Evolutionary conservation across 306 rosid genomes (phyloP), one percentile per base, ranked within the genome.

Genomic region (Cucurbita pepo): DNA sequence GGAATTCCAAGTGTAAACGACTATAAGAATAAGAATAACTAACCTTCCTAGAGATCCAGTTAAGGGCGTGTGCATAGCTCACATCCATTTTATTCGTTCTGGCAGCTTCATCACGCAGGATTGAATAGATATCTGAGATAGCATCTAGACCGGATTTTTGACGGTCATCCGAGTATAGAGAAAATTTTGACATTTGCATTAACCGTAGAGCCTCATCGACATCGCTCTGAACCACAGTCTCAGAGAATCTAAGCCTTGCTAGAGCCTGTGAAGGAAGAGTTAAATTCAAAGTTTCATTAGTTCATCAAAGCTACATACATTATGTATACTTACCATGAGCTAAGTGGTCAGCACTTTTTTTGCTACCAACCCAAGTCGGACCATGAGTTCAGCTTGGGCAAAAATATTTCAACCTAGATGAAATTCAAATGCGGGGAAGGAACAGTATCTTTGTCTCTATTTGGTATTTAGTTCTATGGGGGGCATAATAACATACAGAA

Each of bases 121-220:
- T 86, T 76, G 99, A 95, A 83, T 91, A 95, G 64, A 95, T 95
- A 83, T 91, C 97, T 22, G 97, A 91, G 76, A 91, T 89, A 48
- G 97, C 91, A 84, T 95, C 97, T 43, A 95, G 89, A 69, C 99
- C 99, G 44, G 99, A 91, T 80, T 48, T 89, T 78, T 94, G 97
- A 44, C 95, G 99, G 74, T 94, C 99, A 3, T 91, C 96, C 0
- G 99, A 91, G 80, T 95, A 95, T 78, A 95, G 75, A 52, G 99
- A 95, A 82, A 95, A 95, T 78, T 95, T 91, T 4, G 97, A 95
- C 99, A 95, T 91, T 82, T 95, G 97, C 99, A 95, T 95, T 81
- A 95, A 81, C 79, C 99, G 84, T 76, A 95, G 83, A 38, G 97
- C 96, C 80, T 95, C 99, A 9, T 94, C 99, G 76, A 94, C 99